phyloP scores from a whole-genome alignment of 1,284 basidiomycete genomes.

The Pisolithus thermaeus region DNA sequence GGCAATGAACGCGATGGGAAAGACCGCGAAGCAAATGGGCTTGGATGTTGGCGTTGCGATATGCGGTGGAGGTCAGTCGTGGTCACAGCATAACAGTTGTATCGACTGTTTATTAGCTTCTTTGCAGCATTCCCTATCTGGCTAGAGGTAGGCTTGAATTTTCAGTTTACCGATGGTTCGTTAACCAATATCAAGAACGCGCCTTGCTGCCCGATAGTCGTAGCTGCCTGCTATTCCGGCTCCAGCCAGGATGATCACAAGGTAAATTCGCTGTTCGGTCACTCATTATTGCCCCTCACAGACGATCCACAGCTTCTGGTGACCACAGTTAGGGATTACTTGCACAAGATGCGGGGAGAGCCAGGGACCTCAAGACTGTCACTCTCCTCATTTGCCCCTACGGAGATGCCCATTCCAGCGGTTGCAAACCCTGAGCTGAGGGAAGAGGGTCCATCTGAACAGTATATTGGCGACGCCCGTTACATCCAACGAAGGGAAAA shows the following conservation, averaged over 20 bases:
- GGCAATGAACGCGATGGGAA: conserved; percentile 75
- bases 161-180: conserved; percentile 1
- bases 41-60: conserved; percentile 57
- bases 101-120: conserved; percentile 7
- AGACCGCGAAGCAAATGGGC: conserved; percentile 63
- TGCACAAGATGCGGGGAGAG: conserved; percentile 51
- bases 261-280: conserved; percentile 35
- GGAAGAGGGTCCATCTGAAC: conserved; percentile 29
- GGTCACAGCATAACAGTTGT: not conserved
- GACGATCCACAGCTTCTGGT: conserved; percentile 47
- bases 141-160: conserved; percentile 52
- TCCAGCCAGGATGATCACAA: conserved; percentile 74
- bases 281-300: not conserved
- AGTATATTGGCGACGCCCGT: conserved; percentile 24
- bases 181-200: conserved; percentile 49
- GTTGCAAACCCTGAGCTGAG: conserved; percentile 26
- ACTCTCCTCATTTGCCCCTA: conserved; percentile 19
- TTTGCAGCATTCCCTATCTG: conserved; percentile 74
- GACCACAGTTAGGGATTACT: conserved; percentile 61
- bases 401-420: conserved; percentile 29
- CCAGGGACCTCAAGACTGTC: conserved; percentile 21
- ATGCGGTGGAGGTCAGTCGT: conserved; percentile 63
- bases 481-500: conserved; percentile 23
- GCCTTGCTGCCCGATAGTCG: conserved; percentile 72
- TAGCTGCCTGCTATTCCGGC: conserved; percentile 78